Evolutionary conservation across 306 rosid genomes (phyloP), one percentile per base, ranked within the genome.

Genomic region (Prunus davidiana): DNA sequence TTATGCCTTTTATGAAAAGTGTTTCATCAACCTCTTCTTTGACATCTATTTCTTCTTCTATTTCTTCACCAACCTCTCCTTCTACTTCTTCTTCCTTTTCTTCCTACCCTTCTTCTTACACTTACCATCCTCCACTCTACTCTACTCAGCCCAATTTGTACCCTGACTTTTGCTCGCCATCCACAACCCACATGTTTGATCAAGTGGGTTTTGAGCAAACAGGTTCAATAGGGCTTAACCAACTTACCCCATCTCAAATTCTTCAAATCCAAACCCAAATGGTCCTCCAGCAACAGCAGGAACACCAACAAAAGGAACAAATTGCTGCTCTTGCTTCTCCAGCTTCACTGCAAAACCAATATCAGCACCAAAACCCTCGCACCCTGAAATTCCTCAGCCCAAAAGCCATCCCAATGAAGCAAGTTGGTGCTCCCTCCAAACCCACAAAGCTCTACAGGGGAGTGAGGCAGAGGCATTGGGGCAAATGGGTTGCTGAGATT

Each of bases 401-500:
- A 12, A 91, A 88, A 76, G 71, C 86, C 6, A 50, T 85, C 47
- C 83, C 91, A 19, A 91, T 94, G 98, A 94, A 94, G 79, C 85
- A 82, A 19, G 81, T 55, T 3, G 87, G 79, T 14, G 45, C 74
- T 63, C 71, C 84, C 4, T 20, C 83, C 38, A 91, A 91, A 49
- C 70, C 93, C 34, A 81, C 78, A 6, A 92, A 92, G 58, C 93
- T 90, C 0, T 95, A 90, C 86, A 82, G 97, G 28, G 99, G 99
- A 47, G 97, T 95, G 69, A 84, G 99, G 60, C 97, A 92, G 82
- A 77, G 97, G 20, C 97, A 95, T 65, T 92, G 99, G 99, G 99
- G 97, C 0, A 95, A 92, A 75, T 95, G 97, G 99, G 99, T 95
- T 0, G 99, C 99, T 0, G 99, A 95, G 82, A 95, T 95, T 41